Evolutionary conservation across 495 filamentous ascomycete species (phyloP).

Genomic region (Hypoxylon lenormandii): DNA sequence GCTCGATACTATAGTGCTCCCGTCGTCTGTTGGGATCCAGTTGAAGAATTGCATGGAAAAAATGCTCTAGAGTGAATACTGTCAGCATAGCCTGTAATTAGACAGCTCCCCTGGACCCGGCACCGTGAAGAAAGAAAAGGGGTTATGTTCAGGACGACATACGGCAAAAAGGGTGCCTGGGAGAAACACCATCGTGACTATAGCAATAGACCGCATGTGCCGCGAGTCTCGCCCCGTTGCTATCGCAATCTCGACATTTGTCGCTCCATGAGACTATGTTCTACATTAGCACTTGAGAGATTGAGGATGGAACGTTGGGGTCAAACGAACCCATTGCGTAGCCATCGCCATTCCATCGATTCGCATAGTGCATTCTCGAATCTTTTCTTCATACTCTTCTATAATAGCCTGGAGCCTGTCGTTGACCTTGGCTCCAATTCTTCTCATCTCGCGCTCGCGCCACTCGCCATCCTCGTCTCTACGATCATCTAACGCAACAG

Average conservation of each 20-base stretch:
- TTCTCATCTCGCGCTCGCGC: slow-evolving; percentile 16
- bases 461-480: neutral
- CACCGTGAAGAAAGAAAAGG: neutral
- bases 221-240: slow-evolving; percentile 42
- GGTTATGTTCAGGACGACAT: neutral
- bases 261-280: slow-evolving; percentile 35
- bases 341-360: slow-evolving; percentile 56
- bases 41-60: slow-evolving; percentile 44
- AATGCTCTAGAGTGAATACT: slow-evolving; percentile 4
- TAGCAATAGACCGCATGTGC: slow-evolving; percentile 49
- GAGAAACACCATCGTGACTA: slow-evolving; percentile 58
- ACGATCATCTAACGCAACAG: too few species aligned
- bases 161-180: slow-evolving; percentile 56
- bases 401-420: slow-evolving; percentile 30
- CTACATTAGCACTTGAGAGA: slow-evolving; percentile 15
- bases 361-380: slow-evolving; percentile 54
- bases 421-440: slow-evolving; percentile 41
- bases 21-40: slow-evolving; percentile 9
- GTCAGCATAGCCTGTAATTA: neutral
- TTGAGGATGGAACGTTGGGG: neutral
- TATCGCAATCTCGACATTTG: slow-evolving; percentile 47
- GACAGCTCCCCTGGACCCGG: too few species aligned
- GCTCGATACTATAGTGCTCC: slow-evolving; percentile 12
- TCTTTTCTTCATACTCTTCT: slow-evolving; percentile 54
- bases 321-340: slow-evolving; percentile 51